Conservation (phyloP, 352 stramenopile genomes). For the Phytophthora megakarya region DNA sequence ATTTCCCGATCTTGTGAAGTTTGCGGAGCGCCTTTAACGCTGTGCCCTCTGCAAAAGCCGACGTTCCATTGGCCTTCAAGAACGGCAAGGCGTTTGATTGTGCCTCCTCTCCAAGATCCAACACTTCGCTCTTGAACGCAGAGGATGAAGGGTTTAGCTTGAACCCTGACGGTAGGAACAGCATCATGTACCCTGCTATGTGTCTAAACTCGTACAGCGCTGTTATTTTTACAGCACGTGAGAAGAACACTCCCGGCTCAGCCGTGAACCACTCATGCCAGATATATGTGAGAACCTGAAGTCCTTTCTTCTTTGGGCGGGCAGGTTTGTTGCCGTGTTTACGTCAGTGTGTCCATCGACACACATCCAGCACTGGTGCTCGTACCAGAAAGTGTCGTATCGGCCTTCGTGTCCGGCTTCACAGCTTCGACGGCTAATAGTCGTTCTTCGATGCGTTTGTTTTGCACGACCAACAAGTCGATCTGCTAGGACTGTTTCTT, state of each 20-base stretch:
- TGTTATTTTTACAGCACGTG: slow-evolving; percentile 15
- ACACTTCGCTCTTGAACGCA: slow-evolving; percentile 14
- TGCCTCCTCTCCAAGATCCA: not conserved
- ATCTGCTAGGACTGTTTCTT: not conserved
- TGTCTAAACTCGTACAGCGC: slow-evolving; percentile 25
- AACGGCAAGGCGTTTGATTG: slow-evolving; percentile 2
- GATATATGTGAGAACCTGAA: slow-evolving; percentile 2
- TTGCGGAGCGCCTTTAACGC: slow-evolving; percentile 13
- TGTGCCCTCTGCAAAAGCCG: not conserved
- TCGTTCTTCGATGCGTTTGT: not conserved
- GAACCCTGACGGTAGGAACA: slow-evolving; percentile 18
- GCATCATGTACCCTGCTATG: slow-evolving; percentile 13
- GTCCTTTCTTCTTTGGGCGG: slow-evolving; percentile 4
- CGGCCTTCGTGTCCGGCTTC: not conserved
- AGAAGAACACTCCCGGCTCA: slow-evolving; percentile 10
- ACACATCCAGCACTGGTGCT: not conserved
- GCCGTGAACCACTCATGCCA: slow-evolving; percentile 20
- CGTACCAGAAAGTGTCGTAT: not conserved
- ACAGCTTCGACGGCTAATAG: not conserved
- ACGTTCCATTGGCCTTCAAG: not conserved
- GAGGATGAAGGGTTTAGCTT: slow-evolving; percentile 1
- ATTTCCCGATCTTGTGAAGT: slow-evolving; percentile 15
- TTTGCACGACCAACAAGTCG: not conserved
- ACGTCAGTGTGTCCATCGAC: too few species aligned
- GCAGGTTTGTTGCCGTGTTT: not conserved